Evolutionary conservation across 495 filamentous ascomycete species (phyloP).

Genomic region (Chaetomidium leptoderma): DNA sequence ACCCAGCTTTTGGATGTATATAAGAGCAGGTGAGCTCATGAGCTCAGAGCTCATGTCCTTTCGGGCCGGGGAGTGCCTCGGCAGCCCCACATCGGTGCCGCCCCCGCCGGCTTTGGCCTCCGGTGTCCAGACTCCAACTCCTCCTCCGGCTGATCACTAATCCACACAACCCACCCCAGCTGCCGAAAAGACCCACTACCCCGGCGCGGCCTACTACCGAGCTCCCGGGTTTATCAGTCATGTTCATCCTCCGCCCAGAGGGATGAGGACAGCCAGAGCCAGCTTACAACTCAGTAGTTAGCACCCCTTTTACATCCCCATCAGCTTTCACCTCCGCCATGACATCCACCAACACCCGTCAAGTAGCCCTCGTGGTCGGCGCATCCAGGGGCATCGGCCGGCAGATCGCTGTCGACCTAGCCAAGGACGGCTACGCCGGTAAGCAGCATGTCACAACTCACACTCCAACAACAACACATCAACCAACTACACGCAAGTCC

Average conservation of each 20-base stretch:
- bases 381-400: constrained; percentile 75
- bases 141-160: constrained; percentile 21
- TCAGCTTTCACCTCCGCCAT: background rate
- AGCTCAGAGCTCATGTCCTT: background rate
- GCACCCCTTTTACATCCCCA: background rate
- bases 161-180: background rate
- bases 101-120: background rate
- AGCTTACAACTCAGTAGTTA: constrained; percentile 1
- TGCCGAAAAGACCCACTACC: background rate
- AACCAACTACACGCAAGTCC: no score
- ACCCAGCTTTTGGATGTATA: background rate
- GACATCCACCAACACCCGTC: constrained; percentile 18
- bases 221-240: background rate
- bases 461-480: background rate
- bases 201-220: background rate
- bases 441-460: constrained; percentile 16
- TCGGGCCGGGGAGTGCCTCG: constrained; percentile 4
- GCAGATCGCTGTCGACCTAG: constrained; percentile 72
- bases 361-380: constrained; percentile 66
- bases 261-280: background rate
- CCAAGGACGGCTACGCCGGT: constrained; percentile 67
- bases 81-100: constrained; percentile 12
- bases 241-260: background rate
- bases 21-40: background rate
- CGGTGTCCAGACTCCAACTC: background rate